Evolutionary conservation across 192 early-diverging fungal species (phyloP).

Genomic region (Gonapodya sp.): DNA sequence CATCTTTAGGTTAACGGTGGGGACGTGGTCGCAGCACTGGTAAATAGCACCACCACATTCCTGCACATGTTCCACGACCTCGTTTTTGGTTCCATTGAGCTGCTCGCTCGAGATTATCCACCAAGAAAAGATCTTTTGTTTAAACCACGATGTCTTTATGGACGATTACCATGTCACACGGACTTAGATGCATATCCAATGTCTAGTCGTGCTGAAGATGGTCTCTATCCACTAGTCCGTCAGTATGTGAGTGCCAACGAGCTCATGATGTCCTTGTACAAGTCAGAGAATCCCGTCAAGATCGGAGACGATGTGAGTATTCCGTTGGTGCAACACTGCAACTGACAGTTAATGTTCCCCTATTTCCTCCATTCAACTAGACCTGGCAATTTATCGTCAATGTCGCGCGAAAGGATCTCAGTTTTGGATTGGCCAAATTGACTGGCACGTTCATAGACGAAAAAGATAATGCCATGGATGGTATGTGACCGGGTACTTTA

Average conservation of each 20-base stretch:
- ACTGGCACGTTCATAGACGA: neutral
- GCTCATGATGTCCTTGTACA: neutral
- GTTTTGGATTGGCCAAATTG: neutral
- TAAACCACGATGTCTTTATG: neutral
- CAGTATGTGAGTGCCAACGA: neutral
- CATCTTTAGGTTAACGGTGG: neutral
- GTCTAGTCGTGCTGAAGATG: neutral
- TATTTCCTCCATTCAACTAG: neutral
- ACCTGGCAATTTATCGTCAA: neutral
- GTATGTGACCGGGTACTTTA: too few species aligned
- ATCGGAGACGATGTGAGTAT: neutral
- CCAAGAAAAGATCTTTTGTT: neutral
- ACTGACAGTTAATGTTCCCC: too few species aligned
- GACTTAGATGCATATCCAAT: neutral
- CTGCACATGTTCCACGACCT: neutral
- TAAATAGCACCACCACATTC: neutral
- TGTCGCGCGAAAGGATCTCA: neutral
- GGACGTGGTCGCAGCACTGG: neutral
- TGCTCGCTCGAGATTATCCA: neutral
- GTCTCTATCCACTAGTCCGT: neutral
- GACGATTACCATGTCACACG: neutral
- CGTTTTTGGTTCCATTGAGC: neutral
- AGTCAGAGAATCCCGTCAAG: neutral
- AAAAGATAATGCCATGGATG: neutral
- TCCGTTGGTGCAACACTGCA: too few species aligned